Evolutionary conservation across 192 early-diverging fungal genomes (phyloP).

Genomic region (Backusella liffmaniae): DNA sequence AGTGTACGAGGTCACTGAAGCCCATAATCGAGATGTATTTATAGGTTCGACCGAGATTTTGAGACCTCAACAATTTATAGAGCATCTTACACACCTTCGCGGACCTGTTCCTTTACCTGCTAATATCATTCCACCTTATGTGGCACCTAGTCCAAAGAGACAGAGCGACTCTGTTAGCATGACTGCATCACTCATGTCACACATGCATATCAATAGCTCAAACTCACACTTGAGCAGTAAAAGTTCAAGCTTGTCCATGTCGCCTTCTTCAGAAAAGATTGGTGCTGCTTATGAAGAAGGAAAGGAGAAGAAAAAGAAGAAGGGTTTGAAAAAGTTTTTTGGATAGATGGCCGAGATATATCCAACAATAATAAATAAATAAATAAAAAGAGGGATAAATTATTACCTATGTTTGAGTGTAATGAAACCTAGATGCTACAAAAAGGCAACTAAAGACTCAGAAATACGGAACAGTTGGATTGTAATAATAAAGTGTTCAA

Average conservation of each 20-base stretch:
- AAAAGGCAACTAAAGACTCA: too few relatives aligned
- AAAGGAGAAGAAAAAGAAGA: constrained; percentile 35
- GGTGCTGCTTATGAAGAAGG: constrained; percentile 2
- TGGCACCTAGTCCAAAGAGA: constrained; percentile 20
- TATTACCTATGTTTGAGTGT: neutral
- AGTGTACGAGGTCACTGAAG: constrained; percentile 62
- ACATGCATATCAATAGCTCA: constrained; percentile 7
- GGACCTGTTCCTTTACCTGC: constrained; percentile 15
- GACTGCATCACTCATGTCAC: constrained; percentile 12
- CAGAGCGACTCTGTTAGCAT: neutral
- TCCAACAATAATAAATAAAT: neutral
- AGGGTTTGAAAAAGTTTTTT: constrained; percentile 32
- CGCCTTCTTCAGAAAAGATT: neutral
- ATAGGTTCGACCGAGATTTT: constrained; percentile 31
- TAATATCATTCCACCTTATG: constrained; percentile 29
- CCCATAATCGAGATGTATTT: constrained; percentile 64
- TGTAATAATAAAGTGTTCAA: too few relatives aligned
- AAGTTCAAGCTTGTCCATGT: neutral
- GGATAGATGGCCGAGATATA: constrained; percentile 10
- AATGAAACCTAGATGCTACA: too few relatives aligned
- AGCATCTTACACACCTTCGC: constrained; percentile 22
- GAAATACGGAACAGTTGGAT: too few relatives aligned
- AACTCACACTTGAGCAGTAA: neutral
- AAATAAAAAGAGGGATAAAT: neutral
- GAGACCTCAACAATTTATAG: constrained; percentile 26